Percentiles rank a stretch among this genome's conserved stretches.
phyloP scores from a whole-genome alignment of 306 rosid species.

The Vicia faba region DNA sequence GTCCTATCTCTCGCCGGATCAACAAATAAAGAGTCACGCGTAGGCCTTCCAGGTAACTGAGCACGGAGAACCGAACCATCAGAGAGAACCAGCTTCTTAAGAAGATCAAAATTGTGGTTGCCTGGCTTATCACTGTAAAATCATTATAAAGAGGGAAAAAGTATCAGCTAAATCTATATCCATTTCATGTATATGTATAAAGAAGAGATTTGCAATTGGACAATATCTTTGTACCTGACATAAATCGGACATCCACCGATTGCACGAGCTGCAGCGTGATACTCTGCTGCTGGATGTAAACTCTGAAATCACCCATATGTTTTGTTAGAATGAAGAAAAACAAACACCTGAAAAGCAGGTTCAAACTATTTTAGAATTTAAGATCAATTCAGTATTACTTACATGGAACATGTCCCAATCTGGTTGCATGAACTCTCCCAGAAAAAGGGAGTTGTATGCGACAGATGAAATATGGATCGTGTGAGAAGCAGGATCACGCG shows the following conservation, averaged over 20 bases:
- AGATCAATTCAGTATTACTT: slow-evolving; percentile 39
- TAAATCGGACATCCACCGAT: slow-evolving; percentile 96
- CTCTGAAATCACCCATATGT: slow-evolving; percentile 50
- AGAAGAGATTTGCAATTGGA: neutral
- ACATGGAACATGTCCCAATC: slow-evolving; percentile 99
- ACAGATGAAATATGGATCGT: slow-evolving; percentile 95
- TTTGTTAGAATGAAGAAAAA: slow-evolving; percentile 21
- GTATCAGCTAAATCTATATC: neutral
- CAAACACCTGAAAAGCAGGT: neutral
- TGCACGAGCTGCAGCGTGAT: slow-evolving; percentile 97
- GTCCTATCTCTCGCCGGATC: slow-evolving; percentile 94
- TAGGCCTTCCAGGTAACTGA: slow-evolving; percentile 88
- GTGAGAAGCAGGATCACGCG: slow-evolving; percentile 92
- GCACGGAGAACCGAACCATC: slow-evolving; percentile 97
- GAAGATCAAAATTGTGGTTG: slow-evolving; percentile 84
- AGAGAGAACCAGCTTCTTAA: slow-evolving; percentile 88
- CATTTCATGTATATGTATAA: slow-evolving; percentile 16
- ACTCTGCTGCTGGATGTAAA: slow-evolving; percentile 89
- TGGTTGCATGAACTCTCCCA: slow-evolving; percentile 97
- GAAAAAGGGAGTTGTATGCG: slow-evolving; percentile 91
- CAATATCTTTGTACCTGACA: slow-evolving; percentile 62
- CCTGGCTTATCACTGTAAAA: slow-evolving; percentile 85
- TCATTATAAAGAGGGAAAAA: slow-evolving; percentile 7
- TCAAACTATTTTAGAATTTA: neutral
- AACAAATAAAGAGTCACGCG: slow-evolving; percentile 76